phyloP scores from a whole-genome alignment of 169 alveolate species.

The Sarcocystis neurona region DNA sequence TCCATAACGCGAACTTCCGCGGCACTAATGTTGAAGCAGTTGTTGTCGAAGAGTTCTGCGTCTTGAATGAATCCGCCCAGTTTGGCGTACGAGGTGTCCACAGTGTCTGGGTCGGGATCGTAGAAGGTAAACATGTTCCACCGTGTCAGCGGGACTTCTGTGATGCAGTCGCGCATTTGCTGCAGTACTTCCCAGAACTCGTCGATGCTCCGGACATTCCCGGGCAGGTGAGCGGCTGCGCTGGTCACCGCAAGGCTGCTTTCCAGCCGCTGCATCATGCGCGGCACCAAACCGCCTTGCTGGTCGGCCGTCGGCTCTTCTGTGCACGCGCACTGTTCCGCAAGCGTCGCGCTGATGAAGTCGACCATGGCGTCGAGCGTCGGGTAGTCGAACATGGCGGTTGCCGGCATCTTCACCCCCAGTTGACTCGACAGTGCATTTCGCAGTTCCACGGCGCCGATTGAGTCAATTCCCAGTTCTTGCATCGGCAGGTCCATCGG shows the following conservation, averaged over 20 bases:
- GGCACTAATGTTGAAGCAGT: conserved; percentile 66
- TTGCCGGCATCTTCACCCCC: conserved; percentile 76
- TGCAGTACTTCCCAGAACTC: conserved; percentile 63
- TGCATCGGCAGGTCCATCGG: conserved; percentile 75
- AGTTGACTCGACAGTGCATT: conserved; percentile 69
- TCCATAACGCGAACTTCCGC: conserved; percentile 73
- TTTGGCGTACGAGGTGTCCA: conserved; percentile 63
- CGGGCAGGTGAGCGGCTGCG: conserved; percentile 72
- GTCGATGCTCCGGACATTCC: conserved; percentile 55
- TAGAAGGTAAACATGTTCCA: conserved; percentile 70
- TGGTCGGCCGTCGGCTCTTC: conserved; percentile 21
- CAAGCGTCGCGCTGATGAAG: conserved; percentile 63
- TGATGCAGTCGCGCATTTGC: conserved; percentile 65
- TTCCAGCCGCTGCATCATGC: conserved; percentile 35
- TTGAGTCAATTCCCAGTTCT: conserved; percentile 76
- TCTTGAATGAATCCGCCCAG: conserved; percentile 74
- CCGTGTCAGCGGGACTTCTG: conserved; percentile 70
- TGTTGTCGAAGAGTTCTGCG: conserved; percentile 68
- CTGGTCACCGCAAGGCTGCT: conserved; percentile 68
- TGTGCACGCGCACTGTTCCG: conserved; percentile 58
- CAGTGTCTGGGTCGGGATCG: conserved; percentile 69
- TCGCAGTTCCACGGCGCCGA: conserved; percentile 74
- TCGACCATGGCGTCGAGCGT: conserved; percentile 71
- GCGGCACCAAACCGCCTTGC: conserved; percentile 49
- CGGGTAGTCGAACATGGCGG: conserved; percentile 75